Evolutionary conservation across 345 rosid species (phyloP), one percentile per base, ranked within the genome.

Genomic region (Sapria himalayana): DNA sequence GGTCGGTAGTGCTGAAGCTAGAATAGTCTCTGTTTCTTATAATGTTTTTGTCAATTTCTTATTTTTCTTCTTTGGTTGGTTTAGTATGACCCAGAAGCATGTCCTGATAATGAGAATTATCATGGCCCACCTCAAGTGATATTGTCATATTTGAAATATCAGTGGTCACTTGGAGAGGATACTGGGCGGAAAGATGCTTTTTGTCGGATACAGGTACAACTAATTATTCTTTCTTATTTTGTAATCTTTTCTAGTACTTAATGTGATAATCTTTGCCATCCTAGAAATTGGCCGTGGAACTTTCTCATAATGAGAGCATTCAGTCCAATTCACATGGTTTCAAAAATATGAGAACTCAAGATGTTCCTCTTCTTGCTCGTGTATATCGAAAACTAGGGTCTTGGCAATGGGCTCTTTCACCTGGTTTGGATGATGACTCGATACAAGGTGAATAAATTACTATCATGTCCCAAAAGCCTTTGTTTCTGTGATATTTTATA

Each of bases 111-210:
- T 59, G 63, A 71, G 49, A 71, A 58, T 33, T 82, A 71, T 60
- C 81, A 71, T 44, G 95, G 93, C 34, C 93, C 91, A 48, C 93
- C 98, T 44, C 93, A 89, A 76, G 98, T 89, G 52, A 77, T 82
- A 74, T 68, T 79, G 40, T 85, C 81, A 43, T 89, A 89, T 73
- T 63, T 89, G 52, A 72, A 79, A 52, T 89, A 79, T 48, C 98
- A 79, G 37, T 89, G 98, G 98, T 82, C 95, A 33, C 85, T 89
- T 51, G 98, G 98, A 33, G 98, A 89, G 49, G 98, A 89, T 56
- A 71, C 54, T 45, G 82, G 82, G 71, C 72, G 93, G 47, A 82
- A 73, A 70, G 95, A 82, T 56, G 80, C 98, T 36, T 89, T 79
- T 74, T 33, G 70, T 59, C 60, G 74, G 64, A 72, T 82, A 51